Base-by-base conservation (phyloP, 768 basidiomycete genomes). In the Termitomyces sp. region DNA sequence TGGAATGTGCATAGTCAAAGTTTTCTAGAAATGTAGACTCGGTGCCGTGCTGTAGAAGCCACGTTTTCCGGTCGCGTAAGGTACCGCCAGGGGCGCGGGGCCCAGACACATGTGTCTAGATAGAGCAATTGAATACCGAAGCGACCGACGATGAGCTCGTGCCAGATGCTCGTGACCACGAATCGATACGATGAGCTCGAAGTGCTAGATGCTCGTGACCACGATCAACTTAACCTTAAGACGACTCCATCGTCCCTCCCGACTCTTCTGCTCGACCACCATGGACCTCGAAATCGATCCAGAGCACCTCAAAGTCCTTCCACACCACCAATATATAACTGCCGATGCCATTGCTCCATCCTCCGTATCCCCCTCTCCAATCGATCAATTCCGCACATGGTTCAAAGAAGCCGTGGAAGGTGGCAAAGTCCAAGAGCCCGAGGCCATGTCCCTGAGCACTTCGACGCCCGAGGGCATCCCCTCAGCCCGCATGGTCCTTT, bases 311-410 rank as follows among this genome's bases (percentile, higher is more conserved):
- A 75, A 82, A 59, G 83, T 97, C 52, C 81, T 85, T 48, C 81
- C 83, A 0, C 93, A 92, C 66, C 72, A 75, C 54, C 92, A 95
- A 65, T 96, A 97, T 70, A 64, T 81, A 59, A 79, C 88, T 8
- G 39, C 63, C n/a, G 88, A 85, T 51, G 70, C 80, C 40, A 75
- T 91, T 32, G 76, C 86, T 1, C 90, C 90, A 0, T 54, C 72
- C n/a, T 75, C 75, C 35, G 83, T 92, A 61, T 64, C 72, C 32
- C 73, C 83, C 2, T 81, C 82, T 55, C 96, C 96, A 0, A 75
- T 98, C 52, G 82, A 82, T 50, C 94, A 95, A 66, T 98, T 98
- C 73, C 83, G 84, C 52, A 63, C 71, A 30, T 98, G 96, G 96
- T 91, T 98, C 74, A 81, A 83, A 49, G 77, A 85, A 41, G 84